A percentile compares a stretch with the other conserved stretches of the same genome.
Evolutionary conservation across 805 yeast genomes (phyloP).

Genomic region (Hagleromyces aurorensis): DNA sequence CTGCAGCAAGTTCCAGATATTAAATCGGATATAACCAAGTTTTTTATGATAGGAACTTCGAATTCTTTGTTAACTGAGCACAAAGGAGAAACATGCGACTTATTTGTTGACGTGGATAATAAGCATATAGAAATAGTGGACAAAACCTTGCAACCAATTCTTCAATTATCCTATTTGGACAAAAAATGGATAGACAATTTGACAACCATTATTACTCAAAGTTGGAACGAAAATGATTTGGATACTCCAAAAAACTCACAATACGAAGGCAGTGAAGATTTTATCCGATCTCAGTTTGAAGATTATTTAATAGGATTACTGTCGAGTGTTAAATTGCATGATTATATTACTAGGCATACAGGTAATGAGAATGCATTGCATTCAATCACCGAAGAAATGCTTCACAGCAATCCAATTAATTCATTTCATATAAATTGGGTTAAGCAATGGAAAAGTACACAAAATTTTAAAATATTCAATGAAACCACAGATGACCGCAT

Average conservation of each 20-base stretch:
- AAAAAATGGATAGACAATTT: conserved; percentile 66
- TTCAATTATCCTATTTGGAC: conserved; percentile 52
- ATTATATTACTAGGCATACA: conserved; percentile 38
- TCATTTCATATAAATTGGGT: conserved; percentile 42
- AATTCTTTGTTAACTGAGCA: conserved; percentile 72
- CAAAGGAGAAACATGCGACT: conserved; percentile 52
- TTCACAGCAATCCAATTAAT: conserved; percentile 30
- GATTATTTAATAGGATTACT: conserved; percentile 77
- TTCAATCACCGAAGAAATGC: conserved; percentile 22
- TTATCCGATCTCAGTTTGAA: conserved; percentile 79
- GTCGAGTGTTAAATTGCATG: conserved; percentile 61
- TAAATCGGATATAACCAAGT: conserved; percentile 44
- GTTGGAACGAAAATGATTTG: conserved; percentile 36
- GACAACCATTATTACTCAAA: conserved; percentile 39
- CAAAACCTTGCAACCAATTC: conserved; percentile 33
- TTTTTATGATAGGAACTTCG: conserved; percentile 79
- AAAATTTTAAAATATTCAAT: conserved; percentile 48
- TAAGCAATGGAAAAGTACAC: conserved; percentile 45
- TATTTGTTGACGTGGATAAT: conserved; percentile 62
- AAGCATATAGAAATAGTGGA: conserved; percentile 40
- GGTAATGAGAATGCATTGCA: conserved; percentile 33
- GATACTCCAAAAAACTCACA: conserved; percentile 38
- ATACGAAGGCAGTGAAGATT: conserved; percentile 76
- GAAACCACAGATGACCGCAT: conserved; percentile 57
- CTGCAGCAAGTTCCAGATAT: conserved; percentile 82